Base-by-base conservation (phyloP, 1,284 basidiomycete genomes). In the Grifola frondosa region DNA sequence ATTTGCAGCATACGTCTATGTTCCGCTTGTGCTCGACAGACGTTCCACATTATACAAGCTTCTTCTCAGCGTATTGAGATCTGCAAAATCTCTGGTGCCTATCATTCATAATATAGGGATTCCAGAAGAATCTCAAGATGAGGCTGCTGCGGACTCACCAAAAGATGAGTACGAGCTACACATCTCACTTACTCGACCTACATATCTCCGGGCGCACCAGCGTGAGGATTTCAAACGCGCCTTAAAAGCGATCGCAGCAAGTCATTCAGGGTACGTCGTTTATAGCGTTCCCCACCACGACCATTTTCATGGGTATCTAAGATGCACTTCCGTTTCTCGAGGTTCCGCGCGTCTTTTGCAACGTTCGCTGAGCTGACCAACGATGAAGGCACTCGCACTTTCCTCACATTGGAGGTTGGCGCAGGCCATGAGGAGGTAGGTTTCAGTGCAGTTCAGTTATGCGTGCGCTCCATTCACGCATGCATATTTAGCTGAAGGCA, bases 171-270 rank as follows among this genome's bases (percentile, higher is more conserved):
- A 40, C 11, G 69, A 84, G 55, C 67, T 87, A 39, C 89, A 91
- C 57, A 67, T 92, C 19, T 91, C 87, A 2, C 66, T 93, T 9
- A 84, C 88, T 0, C 72, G 84, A 1, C 88, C 89, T 4, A 72
- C 84, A n/a, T 88, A 79, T 59, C 63, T 92, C 31, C 77, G 84
- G n/a, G 73, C 81, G 5, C 80, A 90, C 59, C 89, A 92, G 60
- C 71, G 82, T 38, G 81, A 84, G 19, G 79, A 80, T 6, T 65
- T 91, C 39, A 84, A 77, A 58, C 68, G 65, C 29, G 77, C 77
- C 4, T 71, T 90, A 20, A 77, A 69, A 56, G 53, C 56, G 8
- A 49, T 77, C 8, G 77, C 82, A 28, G 66, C 64, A 42, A 54
- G 58, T 8, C 67, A 71, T 53, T 51, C 61, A 43, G 64, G 75